Evolutionary conservation across 176 grass and related monocot species (phyloP).

Genomic region (Zoysia japonica): DNA sequence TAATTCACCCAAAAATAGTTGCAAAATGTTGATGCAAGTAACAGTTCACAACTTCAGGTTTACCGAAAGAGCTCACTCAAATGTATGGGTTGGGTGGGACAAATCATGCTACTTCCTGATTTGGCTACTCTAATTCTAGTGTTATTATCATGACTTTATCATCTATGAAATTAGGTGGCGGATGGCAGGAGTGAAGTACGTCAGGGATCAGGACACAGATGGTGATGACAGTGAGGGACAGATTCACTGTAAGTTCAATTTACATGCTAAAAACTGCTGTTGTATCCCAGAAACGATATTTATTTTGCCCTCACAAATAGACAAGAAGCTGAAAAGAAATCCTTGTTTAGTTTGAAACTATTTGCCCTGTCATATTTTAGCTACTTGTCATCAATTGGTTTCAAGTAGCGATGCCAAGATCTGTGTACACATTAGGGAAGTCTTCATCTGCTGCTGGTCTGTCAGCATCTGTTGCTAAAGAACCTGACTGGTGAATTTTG

Average conservation of each 20-base stretch:
- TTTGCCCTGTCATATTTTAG: too few species aligned
- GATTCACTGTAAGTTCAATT: slow-evolving; percentile 70
- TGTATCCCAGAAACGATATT: not conserved
- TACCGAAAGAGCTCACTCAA: too few species aligned
- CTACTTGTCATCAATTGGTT: not conserved
- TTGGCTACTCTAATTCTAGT: not conserved
- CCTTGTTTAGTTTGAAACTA: too few species aligned
- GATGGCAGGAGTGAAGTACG: slow-evolving; percentile 86
- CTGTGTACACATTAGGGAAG: slow-evolving; percentile 97
- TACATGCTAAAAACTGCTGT: not conserved
- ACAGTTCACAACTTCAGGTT: too few species aligned
- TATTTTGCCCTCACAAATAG: not conserved
- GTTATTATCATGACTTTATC: not conserved
- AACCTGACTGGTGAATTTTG: slow-evolving; percentile 98
- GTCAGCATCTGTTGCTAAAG: slow-evolving; percentile 95
- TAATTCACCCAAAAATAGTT: too few species aligned
- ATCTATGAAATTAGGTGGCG: slow-evolving; percentile 56
- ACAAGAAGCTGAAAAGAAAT: not conserved
- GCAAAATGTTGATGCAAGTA: too few species aligned
- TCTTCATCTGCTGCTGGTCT: slow-evolving; percentile 97
- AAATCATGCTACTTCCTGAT: not conserved
- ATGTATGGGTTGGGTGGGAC: too few species aligned
- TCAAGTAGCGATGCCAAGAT: slow-evolving; percentile 27
- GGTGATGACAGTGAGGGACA: slow-evolving; percentile 75
- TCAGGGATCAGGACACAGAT: slow-evolving; percentile 70